Base-by-base conservation (phyloP, 2,329 filamentous ascomycete species). In the Knufia fluminis region DNA sequence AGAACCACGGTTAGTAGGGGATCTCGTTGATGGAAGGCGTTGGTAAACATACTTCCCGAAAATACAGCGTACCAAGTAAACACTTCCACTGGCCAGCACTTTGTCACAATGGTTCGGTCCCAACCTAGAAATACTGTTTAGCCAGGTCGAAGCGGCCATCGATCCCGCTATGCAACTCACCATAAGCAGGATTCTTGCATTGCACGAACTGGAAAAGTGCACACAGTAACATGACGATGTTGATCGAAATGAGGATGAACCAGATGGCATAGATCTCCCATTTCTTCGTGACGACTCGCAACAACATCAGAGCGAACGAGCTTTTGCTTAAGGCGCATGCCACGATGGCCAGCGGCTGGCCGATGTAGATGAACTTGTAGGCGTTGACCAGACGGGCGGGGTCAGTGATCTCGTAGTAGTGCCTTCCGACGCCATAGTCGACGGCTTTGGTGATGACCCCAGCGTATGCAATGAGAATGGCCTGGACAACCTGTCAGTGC, bases 321-420 rank as follows among this genome's bases (percentile, higher is more conserved):
- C 59, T 53, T 31, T 71, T 71, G 0, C 68, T 65, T 4, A 65
- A 55, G 3, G 64, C 64, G 60, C 69, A 71, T 10, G 66, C 68
- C 1, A 68, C 42, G 3, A 71, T 57, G 1, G 64, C 64, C 26
- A 71, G 68, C 0, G 61, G 66, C 62, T 54, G 59, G 61, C 17
- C 66, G 38, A 59, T 57, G 17, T 57, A 50, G 28, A 57, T 16
- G 58, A 66, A 64, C 1, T 55, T 36, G 1, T 60, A 58, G 1
- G 58, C 40, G 4, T 62, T 51, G 6, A 62, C 59, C 1, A 63
- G 54, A 17, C 17, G 59, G 51, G 2, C 53, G 46, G 26, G 23
- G 12, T 28, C 26, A 28, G 6, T 28, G 58, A 42, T 26, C 14
- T 24, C 40, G 6, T 42, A 26, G 22, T 24, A 24, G 9, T 59